Evolutionary conservation across 2,329 filamentous ascomycete species (phyloP), one percentile per base, ranked within the genome.

Genomic region (Penicillium freii): DNA sequence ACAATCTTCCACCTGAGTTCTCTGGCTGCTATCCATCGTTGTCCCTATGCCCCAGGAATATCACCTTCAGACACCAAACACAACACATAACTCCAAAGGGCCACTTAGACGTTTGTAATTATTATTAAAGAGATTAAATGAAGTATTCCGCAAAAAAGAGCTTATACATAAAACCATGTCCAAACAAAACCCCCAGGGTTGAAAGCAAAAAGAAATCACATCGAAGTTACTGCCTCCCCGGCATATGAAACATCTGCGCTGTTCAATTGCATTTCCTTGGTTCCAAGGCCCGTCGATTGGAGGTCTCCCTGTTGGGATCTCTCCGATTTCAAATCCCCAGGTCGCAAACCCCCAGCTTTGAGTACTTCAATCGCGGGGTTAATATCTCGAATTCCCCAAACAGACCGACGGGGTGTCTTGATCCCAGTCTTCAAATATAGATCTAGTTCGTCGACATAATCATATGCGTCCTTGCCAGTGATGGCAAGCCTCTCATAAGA

Each of bases 401-500:
- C 25, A 17, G 53, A 56, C 6, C 38, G 53, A 1, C 53, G 47
- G 7, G 25, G n/a, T 31, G 46, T 56, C 39, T 47, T 53, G 17
- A 62, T 39, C 25, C 33, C 45, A 43, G 42, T 56, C 42, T 56
- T 23, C 52, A 52, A 23, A 55, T 57, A 38, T 4, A 38, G 9
- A 47, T 64, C 62, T 27, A 62, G 21, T 31, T 58, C 47, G 21
- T 62, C 57, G 7, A 63, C 55, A 45, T 63, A 62, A 10, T 56
- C 57, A 39, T 61, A 61, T 17, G 60, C 62, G 0, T 38, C 44
- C 17, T 53, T 39, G 29, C 60, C 51, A 9, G 53, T 48, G 15
- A 66, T 64, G 2, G 58, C 57, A 4, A 63, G 47, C 10, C 63
- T 58, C 38, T 66, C 63, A 43, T 60, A 66, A 17, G 57, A 64